Base-by-base conservation (phyloP, 148 eudicot species). In the Amaranthus hypochondriacus region DNA sequence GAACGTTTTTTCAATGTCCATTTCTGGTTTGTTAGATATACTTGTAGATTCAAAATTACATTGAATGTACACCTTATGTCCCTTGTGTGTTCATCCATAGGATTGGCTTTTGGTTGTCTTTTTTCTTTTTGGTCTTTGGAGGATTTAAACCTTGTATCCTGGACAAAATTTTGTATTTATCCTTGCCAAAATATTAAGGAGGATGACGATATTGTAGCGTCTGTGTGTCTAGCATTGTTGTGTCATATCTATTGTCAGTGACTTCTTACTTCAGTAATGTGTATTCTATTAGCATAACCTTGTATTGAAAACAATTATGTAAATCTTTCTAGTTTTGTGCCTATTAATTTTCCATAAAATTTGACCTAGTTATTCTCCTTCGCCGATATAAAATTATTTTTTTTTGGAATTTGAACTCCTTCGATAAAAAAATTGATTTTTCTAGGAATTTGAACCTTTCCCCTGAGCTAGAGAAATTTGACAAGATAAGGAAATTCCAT, bases 401-500 rank as follows among this genome's bases (percentile, higher is more conserved):
- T 48, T n/a, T 42, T 18, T 66, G 15, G 42, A 18, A 18, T 60
- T 60, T 60, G 44, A 42, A 5, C 62, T 42, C 43, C 63, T 44
- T 2, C 39, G 39, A 28, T 28, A 28, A 28, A 28, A 28, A 28
- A 28, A 28, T 39, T 39, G 53, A 50, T 51, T 66, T 61, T 72
- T 61, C 60, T 68, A 95, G 99, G 97, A 90, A 81, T 75, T 95
- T 76, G 94, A 92, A 73, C 92, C 97, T 6, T 95, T 95, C 76
- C 76, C 97, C 99, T 39, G 89, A 89, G 66, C 48, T 79, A 28
- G 89, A 81, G 66, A 70, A 75, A 48, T 89, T 95, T 86, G 89
- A 90, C 80, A 75, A 80, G 28, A 69, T 92, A 68, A 80, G 89
- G 77, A 78, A 50, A 69, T 92, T 92, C 76, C 97, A 95, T 64